Conservation (phyloP, 2,329 filamentous ascomycete genomes). For the Aspergillus sojae region DNA sequence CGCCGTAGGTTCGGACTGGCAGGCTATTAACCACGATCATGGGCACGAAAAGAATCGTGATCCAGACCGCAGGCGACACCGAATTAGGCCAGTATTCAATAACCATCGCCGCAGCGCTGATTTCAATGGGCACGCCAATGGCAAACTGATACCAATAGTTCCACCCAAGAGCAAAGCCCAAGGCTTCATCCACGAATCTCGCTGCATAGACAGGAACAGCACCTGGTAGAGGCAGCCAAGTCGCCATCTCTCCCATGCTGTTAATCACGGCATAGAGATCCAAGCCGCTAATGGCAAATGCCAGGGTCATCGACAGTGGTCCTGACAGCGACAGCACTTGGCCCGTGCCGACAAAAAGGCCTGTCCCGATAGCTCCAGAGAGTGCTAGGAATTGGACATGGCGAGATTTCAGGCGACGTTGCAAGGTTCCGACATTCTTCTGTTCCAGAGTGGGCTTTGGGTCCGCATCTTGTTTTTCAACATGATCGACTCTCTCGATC, state of each 20-base stretch:
- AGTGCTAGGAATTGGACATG: slow-evolving; percentile 44
- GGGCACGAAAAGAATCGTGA: slow-evolving; percentile 44
- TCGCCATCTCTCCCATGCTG: slow-evolving; percentile 44
- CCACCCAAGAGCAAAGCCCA: slow-evolving; percentile 59
- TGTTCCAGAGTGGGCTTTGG: background rate
- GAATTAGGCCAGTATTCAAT: slow-evolving; percentile 43
- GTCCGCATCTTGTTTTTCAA: background rate
- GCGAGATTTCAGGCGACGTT: slow-evolving; percentile 39
- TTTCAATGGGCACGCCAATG: slow-evolving; percentile 49
- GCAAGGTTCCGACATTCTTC: slow-evolving; percentile 10
- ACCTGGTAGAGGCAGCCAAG: slow-evolving; percentile 45
- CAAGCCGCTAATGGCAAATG: slow-evolving; percentile 44
- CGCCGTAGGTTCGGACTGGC: slow-evolving; percentile 52
- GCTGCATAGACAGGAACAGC: slow-evolving; percentile 56
- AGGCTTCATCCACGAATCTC: slow-evolving; percentile 58
- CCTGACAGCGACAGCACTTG: slow-evolving; percentile 37
- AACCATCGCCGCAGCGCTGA: slow-evolving; percentile 49
- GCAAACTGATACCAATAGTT: slow-evolving; percentile 56
- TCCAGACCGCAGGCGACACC: slow-evolving; percentile 46
- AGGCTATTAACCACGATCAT: slow-evolving; percentile 47
- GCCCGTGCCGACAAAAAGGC: slow-evolving; percentile 39
- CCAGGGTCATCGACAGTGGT: slow-evolving; percentile 36
- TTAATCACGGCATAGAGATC: slow-evolving; percentile 54
- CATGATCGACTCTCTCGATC: background rate
- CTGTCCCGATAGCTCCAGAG: slow-evolving; percentile 39